A percentile compares a stretch with the other conserved stretches of the same genome.
Conservation (phyloP, 768 basidiomycete species). For the Sporobolomyces roseus region DNA sequence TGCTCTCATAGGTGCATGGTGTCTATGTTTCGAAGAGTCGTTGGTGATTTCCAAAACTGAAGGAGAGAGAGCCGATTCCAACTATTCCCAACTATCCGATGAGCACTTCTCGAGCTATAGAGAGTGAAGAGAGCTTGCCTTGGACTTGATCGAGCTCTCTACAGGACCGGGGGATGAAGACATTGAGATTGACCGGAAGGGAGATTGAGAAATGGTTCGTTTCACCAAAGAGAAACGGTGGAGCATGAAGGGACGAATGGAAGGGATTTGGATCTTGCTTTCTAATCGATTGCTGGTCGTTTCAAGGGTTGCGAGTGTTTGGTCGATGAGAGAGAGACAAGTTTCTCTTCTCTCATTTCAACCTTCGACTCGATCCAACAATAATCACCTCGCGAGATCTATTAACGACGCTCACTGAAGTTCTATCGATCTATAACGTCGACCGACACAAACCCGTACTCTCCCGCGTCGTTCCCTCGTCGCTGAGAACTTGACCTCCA, state of each 20-base stretch:
- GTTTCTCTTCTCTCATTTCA: background rate
- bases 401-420: too few relatives aligned
- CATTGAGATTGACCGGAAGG: background rate
- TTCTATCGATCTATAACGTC: background rate
- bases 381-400: background rate
- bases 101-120: background rate
- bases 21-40: conserved; percentile 47
- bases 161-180: background rate
- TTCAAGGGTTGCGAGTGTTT: too few relatives aligned
- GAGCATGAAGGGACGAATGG: too few relatives aligned
- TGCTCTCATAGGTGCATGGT: conserved; percentile 52
- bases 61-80: conserved; percentile 49
- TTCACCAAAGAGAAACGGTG: too few relatives aligned
- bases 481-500: background rate
- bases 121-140: background rate
- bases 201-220: background rate
- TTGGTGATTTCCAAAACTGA: conserved; percentile 49
- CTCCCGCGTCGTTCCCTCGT: background rate
- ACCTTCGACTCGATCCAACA: background rate
- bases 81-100: conserved; percentile 39
- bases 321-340: too few relatives aligned
- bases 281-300: too few relatives aligned
- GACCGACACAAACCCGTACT: background rate
- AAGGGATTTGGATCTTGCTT: too few relatives aligned
- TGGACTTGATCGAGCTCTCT: background rate